phyloP scores from a whole-genome alignment of 768 basidiomycete genomes.

The Naganishia friedmannii region DNA sequence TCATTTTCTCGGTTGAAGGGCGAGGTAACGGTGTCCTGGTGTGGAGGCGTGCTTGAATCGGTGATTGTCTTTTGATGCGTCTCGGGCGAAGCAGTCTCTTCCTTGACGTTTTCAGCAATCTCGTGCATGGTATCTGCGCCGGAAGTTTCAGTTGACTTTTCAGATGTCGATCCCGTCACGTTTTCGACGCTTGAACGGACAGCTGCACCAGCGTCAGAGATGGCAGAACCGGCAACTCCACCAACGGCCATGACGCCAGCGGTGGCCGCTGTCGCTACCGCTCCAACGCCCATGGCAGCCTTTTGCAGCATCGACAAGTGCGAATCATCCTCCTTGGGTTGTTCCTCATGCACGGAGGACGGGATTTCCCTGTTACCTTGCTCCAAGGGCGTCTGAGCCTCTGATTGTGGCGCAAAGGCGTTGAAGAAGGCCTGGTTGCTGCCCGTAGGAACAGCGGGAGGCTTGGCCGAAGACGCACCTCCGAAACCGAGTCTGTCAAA shows the following conservation, averaged over 20 bases:
- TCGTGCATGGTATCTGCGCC: conserved; percentile 38
- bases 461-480: conserved; percentile 21
- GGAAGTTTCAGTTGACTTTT: background rate
- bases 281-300: conserved; percentile 32
- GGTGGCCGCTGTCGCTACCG: conserved; percentile 27
- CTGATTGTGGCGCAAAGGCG: conserved; percentile 6
- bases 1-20: conserved; percentile 22
- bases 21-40: background rate
- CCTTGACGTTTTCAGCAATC: conserved; percentile 22
- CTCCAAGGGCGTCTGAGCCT: background rate
- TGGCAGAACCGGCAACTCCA: conserved; percentile 29
- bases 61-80: background rate
- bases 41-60: background rate
- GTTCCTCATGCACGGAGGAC: background rate
- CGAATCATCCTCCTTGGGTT: conserved; percentile 1
- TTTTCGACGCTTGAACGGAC: conserved; percentile 36
- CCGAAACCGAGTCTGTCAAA: conserved; percentile 66
- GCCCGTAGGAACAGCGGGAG: background rate
- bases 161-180: conserved; percentile 23
- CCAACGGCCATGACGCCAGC: conserved; percentile 29
- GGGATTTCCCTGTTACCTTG: background rate
- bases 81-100: background rate
- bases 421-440: conserved; percentile 2
- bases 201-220: conserved; percentile 40
- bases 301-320: conserved; percentile 21